Conservation (phyloP, 306 rosid genomes). For the Quercus cerris region DNA sequence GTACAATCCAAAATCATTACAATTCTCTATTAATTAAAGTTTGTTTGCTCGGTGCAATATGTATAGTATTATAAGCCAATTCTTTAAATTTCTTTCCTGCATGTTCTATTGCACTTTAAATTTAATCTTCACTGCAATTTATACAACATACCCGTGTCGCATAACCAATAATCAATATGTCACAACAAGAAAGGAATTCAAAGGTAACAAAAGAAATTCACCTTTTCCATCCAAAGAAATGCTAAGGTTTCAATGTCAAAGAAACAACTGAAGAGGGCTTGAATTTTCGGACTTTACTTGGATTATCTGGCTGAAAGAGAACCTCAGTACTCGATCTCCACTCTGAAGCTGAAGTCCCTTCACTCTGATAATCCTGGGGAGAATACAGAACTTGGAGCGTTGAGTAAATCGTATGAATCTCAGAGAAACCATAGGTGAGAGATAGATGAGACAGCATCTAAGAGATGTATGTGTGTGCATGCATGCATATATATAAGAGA, state of each 20-base stretch:
- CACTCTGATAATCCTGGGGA: conserved; percentile 66
- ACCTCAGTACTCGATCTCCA: conserved; percentile 83
- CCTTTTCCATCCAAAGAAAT: background rate
- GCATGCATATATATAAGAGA: no score
- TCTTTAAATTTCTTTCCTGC: background rate
- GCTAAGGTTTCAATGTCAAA: conserved; percentile 34
- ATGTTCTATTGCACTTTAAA: background rate
- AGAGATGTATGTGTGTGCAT: background rate
- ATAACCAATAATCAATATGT: background rate
- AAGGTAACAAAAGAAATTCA: background rate
- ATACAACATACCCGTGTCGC: background rate
- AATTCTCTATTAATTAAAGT: no score
- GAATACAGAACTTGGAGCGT: conserved; percentile 72
- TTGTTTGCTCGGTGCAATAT: background rate
- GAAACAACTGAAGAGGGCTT: conserved; percentile 69
- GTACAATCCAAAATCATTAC: no score
- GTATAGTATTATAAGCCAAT: background rate
- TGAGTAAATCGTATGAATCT: conserved; percentile 24
- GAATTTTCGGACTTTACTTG: conserved; percentile 56
- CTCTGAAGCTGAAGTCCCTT: conserved; percentile 58
- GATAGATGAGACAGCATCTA: background rate
- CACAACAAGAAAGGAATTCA: background rate
- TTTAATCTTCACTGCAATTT: background rate
- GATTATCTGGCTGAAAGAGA: conserved; percentile 56
- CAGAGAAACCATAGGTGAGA: background rate